Evolutionary conservation across 768 basidiomycete genomes (phyloP).

Genomic region (Rhodotorula taiwanensis): DNA sequence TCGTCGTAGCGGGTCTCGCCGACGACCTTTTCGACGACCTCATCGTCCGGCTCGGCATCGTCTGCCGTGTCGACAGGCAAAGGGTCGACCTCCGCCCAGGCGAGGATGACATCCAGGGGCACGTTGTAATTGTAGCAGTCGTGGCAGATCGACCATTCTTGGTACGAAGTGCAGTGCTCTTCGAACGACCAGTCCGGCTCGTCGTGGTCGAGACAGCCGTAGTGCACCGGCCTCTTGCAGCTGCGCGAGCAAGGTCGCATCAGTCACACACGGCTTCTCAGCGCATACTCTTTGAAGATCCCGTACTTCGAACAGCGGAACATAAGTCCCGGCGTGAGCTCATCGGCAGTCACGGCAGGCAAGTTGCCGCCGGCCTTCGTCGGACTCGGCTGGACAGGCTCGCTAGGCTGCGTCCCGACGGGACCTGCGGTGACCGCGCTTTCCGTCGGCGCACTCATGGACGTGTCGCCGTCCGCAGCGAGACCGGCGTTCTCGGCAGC

Average conservation of each 20-base stretch:
- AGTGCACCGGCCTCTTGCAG: conserved; percentile 38
- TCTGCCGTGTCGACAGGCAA: conserved; percentile 3
- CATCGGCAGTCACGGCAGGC: background rate
- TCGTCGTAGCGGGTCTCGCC: conserved; percentile 7
- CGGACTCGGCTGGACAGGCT: too few species aligned
- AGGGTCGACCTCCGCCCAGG: conserved; percentile 31
- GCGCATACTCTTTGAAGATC: too few species aligned
- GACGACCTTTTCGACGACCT: background rate
- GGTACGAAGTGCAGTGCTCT: conserved; percentile 14
- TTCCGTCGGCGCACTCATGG: too few species aligned
- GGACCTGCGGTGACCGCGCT: too few species aligned
- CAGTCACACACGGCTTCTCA: too few species aligned
- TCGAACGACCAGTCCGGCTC: conserved; percentile 5
- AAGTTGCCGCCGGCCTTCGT: background rate
- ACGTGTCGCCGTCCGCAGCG: too few species aligned
- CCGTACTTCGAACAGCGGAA: conserved; percentile 39
- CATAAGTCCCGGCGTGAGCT: conserved; percentile 20
- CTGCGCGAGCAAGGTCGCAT: conserved; percentile 2
- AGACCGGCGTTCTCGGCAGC: too few species aligned
- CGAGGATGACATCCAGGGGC: conserved; percentile 37
- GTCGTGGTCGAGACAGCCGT: conserved; percentile 35
- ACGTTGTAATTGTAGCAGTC: conserved; percentile 26
- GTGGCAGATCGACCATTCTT: conserved; percentile 17
- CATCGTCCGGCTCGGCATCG: conserved; percentile 13
- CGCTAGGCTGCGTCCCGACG: too few species aligned